Evolutionary conservation across 2,329 filamentous ascomycete species (phyloP).

Genomic region (Colletotrichum sp.): DNA sequence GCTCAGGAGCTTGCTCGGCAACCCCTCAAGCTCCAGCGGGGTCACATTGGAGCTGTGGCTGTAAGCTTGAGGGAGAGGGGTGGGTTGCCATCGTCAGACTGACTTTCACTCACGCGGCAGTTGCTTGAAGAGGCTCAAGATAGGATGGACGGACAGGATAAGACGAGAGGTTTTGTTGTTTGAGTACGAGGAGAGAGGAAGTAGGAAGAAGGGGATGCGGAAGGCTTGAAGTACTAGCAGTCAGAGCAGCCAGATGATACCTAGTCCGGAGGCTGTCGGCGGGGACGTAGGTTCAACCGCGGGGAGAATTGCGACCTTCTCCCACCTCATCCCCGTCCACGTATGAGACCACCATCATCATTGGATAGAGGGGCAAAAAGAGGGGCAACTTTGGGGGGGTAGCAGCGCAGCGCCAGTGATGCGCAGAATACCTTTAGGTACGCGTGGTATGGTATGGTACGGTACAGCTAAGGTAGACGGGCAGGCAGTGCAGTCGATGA

Average conservation of each 20-base stretch:
- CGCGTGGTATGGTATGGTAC: background rate
- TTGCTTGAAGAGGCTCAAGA: background rate
- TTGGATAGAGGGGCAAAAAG: constrained; percentile 20
- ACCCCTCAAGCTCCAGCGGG: background rate
- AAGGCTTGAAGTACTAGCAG: constrained; percentile 15
- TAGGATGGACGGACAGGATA: background rate
- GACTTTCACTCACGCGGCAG: background rate
- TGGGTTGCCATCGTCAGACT: background rate
- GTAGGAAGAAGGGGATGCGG: background rate
- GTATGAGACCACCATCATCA: background rate
- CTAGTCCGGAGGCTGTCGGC: constrained; percentile 21
- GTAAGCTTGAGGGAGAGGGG: background rate
- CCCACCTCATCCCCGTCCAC: background rate
- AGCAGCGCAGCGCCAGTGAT: constrained; percentile 8
- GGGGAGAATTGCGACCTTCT: constrained; percentile 16
- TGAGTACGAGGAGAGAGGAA: background rate
- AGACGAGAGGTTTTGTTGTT: background rate
- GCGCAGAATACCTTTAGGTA: constrained; percentile 13
- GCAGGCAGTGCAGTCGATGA: background rate
- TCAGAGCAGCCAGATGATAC: constrained; percentile 18
- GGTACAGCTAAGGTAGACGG: background rate
- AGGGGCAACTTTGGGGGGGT: constrained; percentile 7
- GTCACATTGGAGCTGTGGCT: background rate
- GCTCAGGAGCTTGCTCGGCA: constrained; percentile 10
- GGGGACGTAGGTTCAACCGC: constrained; percentile 22